phyloP scores from a whole-genome alignment of 1,284 basidiomycete species.

The Kalmanozyma brasiliensis region DNA sequence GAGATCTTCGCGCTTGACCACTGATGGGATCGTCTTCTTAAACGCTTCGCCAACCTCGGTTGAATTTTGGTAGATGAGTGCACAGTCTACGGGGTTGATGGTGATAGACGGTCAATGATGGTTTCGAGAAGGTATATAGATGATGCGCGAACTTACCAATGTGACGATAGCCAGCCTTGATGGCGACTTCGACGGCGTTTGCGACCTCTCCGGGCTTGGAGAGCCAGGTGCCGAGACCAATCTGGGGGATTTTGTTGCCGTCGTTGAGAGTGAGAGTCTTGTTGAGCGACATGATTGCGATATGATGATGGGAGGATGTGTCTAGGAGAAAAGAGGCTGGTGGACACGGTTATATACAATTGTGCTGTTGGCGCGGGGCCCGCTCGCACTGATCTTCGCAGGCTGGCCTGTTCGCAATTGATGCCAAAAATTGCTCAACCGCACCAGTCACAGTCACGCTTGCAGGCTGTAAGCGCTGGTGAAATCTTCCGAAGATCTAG shows the following conservation, averaged over 20 bases:
- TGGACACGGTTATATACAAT: constrained; percentile 27
- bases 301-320: neutral
- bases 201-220: constrained; percentile 81
- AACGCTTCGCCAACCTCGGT: constrained; percentile 70
- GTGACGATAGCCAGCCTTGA: constrained; percentile 64
- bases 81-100: no score
- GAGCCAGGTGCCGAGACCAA: constrained; percentile 84
- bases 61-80: no score
- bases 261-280: constrained; percentile 62
- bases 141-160: no score
- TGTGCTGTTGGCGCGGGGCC: no score
- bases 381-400: no score
- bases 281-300: constrained; percentile 51
- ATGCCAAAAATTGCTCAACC: neutral
- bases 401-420: no score
- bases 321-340: neutral
- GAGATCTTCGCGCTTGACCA: constrained; percentile 70
- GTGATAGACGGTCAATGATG: no score
- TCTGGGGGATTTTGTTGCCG: constrained; percentile 64
- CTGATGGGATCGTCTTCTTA: constrained; percentile 67
- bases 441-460: neutral
- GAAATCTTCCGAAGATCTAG: neutral
- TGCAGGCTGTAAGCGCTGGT: neutral
- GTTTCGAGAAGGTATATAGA: no score
- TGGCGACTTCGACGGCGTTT: constrained; percentile 70